Conservation (phyloP, 2,329 filamentous ascomycete species). For the Dactylonectria estremocensis region DNA sequence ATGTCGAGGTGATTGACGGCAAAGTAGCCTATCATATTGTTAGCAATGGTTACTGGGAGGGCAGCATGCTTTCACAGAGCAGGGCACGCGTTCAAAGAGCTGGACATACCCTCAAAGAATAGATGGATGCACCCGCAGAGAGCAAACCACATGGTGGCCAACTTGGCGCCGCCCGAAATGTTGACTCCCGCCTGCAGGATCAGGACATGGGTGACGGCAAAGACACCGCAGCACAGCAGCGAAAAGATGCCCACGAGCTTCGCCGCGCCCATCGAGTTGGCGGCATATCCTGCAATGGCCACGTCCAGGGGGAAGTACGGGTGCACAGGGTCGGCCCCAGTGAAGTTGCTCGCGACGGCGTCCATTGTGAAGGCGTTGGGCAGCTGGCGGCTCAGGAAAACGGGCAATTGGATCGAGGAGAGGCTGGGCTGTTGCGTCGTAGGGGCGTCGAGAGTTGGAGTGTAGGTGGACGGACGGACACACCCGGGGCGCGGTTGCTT, state of each 20-base stretch:
- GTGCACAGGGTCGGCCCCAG: slow-evolving; percentile 58
- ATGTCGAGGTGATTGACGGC: slow-evolving; percentile 60
- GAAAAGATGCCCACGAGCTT: slow-evolving; percentile 74
- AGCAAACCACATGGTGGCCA: slow-evolving; percentile 81
- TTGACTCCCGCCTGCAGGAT: slow-evolving; percentile 68
- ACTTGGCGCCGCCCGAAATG: slow-evolving; percentile 68
- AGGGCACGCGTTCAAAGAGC: not conserved
- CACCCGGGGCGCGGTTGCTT: not conserved
- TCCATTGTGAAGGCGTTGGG: slow-evolving; percentile 33
- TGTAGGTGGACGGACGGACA: not conserved
- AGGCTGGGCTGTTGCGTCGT: not conserved
- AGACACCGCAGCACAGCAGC: slow-evolving; percentile 68
- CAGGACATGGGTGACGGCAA: slow-evolving; percentile 69
- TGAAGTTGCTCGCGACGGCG: slow-evolving; percentile 25
- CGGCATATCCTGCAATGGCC: slow-evolving; percentile 73
- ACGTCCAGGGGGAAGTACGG: slow-evolving; percentile 81
- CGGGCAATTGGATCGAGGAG: not conserved
- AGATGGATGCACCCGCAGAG: slow-evolving; percentile 72
- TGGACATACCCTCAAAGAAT: slow-evolving; percentile 57
- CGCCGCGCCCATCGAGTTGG: slow-evolving; percentile 74
- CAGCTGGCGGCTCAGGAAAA: not conserved
- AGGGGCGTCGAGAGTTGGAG: not conserved
- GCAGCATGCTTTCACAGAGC: not conserved
- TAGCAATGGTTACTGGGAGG: not conserved
- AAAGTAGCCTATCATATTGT: slow-evolving; percentile 62